Evolutionary conservation across 139 green algal genomes (phyloP), one percentile per base, ranked within the genome.

Genomic region (Auxenochlorella pyrenoidosa): DNA sequence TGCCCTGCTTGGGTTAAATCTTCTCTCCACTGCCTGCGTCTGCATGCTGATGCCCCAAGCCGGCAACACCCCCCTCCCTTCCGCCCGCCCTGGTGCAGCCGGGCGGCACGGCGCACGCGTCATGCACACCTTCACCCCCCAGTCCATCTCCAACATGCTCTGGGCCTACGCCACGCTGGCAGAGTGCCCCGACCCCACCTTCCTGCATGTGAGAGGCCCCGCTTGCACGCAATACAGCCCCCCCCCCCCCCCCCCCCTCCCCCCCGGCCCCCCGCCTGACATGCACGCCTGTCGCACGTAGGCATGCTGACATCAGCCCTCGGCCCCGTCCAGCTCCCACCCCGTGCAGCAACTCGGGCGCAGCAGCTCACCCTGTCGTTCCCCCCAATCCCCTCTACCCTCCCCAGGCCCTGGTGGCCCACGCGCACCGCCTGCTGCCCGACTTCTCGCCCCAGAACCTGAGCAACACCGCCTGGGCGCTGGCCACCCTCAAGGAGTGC

Each of bases 391-490:
- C n/a, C n/a, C n/a, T n/a, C 54, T 16, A 5, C 71, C 18, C 36
- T 40, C 32, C 13, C 59, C 87, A 88, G 82, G 59, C 68, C 10
- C 54, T 89, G 54, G 32, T 83, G 24, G 43, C 43, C 21, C 85
- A 86, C 6, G 84, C 85, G 0, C 24, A 60, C 32, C 40, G 58
- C 15, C 59, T 75, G 68, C 79, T 92, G 38, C 32, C 15, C 13
- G 75, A 89, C 24, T 93, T 90, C 73, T 82, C 73, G 66, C 90
- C 92, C 6, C 92, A 94, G 79, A 92, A 94, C 78, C 68, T 90
- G 28, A 85, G 66, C 59, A 95, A 95, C 89, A 90, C 84, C 5
- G 75, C 82, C 24, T 94, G 92, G 92, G 83, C 84, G 26, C 66
- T 94, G 83, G 91, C 90, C 30, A 92, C 87, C 8, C 75, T 94